Evolutionary conservation across 2,329 filamentous ascomycete species (phyloP).

Genomic region (Botrytis squamosa): DNA sequence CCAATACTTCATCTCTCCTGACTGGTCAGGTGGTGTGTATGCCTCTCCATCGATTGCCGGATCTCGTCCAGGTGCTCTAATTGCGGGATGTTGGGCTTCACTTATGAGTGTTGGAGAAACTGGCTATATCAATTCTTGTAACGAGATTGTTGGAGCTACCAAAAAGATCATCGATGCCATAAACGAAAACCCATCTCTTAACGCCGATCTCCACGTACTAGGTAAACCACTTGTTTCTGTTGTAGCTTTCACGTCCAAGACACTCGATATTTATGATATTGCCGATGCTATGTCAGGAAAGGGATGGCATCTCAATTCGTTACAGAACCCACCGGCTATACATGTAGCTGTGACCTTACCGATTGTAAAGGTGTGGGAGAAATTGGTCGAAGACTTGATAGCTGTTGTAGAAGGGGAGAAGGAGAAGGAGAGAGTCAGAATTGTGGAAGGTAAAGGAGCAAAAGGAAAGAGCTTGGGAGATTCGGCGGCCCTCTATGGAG

Average conservation of each 20-base stretch:
- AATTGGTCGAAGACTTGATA: conserved; percentile 71
- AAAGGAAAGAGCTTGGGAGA: conserved; percentile 72
- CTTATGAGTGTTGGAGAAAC: conserved; percentile 84
- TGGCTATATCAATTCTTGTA: conserved; percentile 84
- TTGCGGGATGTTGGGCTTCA: conserved; percentile 93
- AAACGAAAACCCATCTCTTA: conserved; percentile 64
- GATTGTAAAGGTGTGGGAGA: conserved; percentile 76
- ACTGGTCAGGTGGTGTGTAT: conserved; percentile 96
- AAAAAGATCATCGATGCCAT: conserved; percentile 80
- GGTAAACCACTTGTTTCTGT: conserved; percentile 87
- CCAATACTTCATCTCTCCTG: conserved; percentile 94
- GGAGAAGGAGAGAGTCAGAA: conserved; percentile 74
- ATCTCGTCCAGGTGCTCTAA: conserved; percentile 86
- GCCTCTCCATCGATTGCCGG: conserved; percentile 90
- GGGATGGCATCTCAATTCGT: conserved; percentile 94
- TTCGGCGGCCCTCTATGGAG: conserved; percentile 86
- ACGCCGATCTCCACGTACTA: conserved; percentile 72
- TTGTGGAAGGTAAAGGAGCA: conserved; percentile 64
- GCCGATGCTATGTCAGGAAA: conserved; percentile 80
- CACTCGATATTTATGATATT: conserved; percentile 91
- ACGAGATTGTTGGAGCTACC: conserved; percentile 81
- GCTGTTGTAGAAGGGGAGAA: conserved; percentile 67
- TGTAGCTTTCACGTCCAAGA: conserved; percentile 79
- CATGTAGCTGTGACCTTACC: conserved; percentile 93
- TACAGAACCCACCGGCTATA: conserved; percentile 88